A percentile compares a stretch with the other conserved stretches of the same genome.
phyloP scores from a whole-genome alignment of 129 eudicot species.

The Oenanthe sinensis region DNA sequence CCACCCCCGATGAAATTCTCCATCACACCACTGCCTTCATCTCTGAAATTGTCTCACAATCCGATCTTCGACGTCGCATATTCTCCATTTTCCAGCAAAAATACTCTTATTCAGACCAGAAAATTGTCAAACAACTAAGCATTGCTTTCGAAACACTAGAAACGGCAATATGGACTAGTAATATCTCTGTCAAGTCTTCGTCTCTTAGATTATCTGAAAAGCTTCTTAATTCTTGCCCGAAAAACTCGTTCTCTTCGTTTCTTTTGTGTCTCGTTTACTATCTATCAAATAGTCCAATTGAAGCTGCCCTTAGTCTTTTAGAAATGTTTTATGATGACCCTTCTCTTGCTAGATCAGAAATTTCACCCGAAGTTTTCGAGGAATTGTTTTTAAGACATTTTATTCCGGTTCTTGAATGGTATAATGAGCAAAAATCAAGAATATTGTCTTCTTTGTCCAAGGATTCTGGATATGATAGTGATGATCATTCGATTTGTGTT shows the following conservation, averaged over 20 bases:
- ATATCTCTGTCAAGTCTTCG: constrained; percentile 31
- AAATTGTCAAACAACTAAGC: constrained; percentile 31
- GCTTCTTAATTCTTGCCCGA: constrained; percentile 39
- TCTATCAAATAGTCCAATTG: constrained; percentile 24
- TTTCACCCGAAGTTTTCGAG: constrained; percentile 59
- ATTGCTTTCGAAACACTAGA: constrained; percentile 51
- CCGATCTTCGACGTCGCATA: constrained; percentile 40
- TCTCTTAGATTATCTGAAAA: constrained; percentile 59
- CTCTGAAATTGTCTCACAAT: constrained; percentile 31
- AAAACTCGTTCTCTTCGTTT: constrained; percentile 46
- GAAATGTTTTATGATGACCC: constrained; percentile 36
- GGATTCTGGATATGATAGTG: constrained; percentile 36
- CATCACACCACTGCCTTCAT: constrained; percentile 46
- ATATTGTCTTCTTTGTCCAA: constrained; percentile 37
- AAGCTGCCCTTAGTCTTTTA: constrained; percentile 39
- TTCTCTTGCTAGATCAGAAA: constrained; percentile 38
- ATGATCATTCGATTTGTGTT: constrained; percentile 39
- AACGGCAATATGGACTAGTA: constrained; percentile 39
- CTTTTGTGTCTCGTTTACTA: constrained; percentile 40
- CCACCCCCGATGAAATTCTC: constrained; percentile 39
- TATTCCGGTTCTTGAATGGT: constrained; percentile 54
- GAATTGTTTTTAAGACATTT: constrained; percentile 53
- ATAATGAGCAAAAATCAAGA: constrained; percentile 38
- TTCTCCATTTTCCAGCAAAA: constrained; percentile 35
- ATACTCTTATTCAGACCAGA: constrained; percentile 23